These are phyloP conservation scores for Colletotrichum brevisporum DNA, from an alignment of 2,329 filamentous ascomycete species.

Conservation along the genomic window DNA sequence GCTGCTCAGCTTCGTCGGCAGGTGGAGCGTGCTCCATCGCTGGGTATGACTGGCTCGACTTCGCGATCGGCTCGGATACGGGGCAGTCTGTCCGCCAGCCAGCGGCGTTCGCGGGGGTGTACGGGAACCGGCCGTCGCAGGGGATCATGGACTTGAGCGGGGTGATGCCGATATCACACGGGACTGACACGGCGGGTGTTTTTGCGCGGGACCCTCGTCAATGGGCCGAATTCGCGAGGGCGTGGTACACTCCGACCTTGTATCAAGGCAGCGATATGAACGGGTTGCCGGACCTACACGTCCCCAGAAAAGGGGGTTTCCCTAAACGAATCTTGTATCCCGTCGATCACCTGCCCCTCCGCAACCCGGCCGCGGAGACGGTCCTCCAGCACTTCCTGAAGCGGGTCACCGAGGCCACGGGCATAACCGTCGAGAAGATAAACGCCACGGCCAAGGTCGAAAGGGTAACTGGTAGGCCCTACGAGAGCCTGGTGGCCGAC, in stretches of 20 bases:
- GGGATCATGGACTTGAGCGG: conserved; percentile 44
- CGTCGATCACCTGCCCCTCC: conserved; percentile 56
- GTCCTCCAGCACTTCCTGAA: conserved; percentile 54
- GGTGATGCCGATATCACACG: conserved; percentile 45
- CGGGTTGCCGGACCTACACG: conserved; percentile 51
- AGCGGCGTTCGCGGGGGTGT: conserved; percentile 46
- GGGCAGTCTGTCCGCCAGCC: conserved; percentile 47
- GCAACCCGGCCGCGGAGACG: conserved; percentile 54
- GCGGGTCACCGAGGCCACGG: conserved; percentile 52
- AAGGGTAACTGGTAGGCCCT: neutral
- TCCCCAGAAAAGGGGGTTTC: conserved; percentile 51
- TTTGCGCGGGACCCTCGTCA: conserved; percentile 44
- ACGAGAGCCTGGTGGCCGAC: neutral
- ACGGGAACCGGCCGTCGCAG: conserved; percentile 47
- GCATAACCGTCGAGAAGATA: conserved; percentile 53
- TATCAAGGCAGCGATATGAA: conserved; percentile 52
- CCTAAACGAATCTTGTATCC: conserved; percentile 57
- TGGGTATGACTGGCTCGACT: conserved; percentile 49
- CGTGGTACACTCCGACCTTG: conserved; percentile 54
- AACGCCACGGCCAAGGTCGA: conserved; percentile 51
- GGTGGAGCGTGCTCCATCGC: conserved; percentile 47
- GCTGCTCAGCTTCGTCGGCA: conserved; percentile 45
- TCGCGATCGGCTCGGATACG: conserved; percentile 43
- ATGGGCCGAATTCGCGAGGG: conserved; percentile 54
- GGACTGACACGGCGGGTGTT: conserved; percentile 48